Evolutionary conservation across 495 filamentous ascomycete species (phyloP).

Genomic region (Wilcoxina mikolae): DNA sequence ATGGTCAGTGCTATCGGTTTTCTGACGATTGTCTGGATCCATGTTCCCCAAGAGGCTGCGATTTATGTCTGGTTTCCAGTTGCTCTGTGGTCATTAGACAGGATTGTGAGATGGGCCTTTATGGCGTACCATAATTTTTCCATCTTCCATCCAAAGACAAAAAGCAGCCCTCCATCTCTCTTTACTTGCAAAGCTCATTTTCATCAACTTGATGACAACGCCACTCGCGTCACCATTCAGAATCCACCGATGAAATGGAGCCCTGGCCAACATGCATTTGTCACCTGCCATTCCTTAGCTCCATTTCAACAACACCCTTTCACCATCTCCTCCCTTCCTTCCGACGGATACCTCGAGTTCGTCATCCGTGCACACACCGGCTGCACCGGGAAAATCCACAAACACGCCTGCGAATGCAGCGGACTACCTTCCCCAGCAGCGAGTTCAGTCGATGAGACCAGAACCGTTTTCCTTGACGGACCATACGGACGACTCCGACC

Average conservation of each 20-base stretch:
- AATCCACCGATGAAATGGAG: slow-evolving; percentile 57
- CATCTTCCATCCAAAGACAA: slow-evolving; percentile 33
- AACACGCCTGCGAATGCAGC: slow-evolving; percentile 42
- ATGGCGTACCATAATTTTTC: slow-evolving; percentile 53
- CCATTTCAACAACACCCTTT: slow-evolving; percentile 68
- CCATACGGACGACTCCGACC: slow-evolving; percentile 43
- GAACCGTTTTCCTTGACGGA: slow-evolving; percentile 39
- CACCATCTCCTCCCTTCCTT: slow-evolving; percentile 53
- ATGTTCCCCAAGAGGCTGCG: slow-evolving; percentile 43
- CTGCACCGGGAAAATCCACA: slow-evolving; percentile 51
- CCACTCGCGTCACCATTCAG: slow-evolving; percentile 54
- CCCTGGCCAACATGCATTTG: slow-evolving; percentile 64
- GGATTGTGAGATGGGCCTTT: slow-evolving; percentile 38
- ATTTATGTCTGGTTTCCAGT: slow-evolving; percentile 62
- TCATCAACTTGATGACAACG: slow-evolving; percentile 43
- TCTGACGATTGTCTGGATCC: slow-evolving; percentile 49
- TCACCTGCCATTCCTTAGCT: slow-evolving; percentile 53
- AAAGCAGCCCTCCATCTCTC: background rate
- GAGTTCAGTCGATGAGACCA: slow-evolving; percentile 18
- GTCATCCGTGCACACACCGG: slow-evolving; percentile 57
- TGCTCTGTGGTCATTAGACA: slow-evolving; percentile 55
- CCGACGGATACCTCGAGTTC: slow-evolving; percentile 49
- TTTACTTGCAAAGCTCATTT: slow-evolving; percentile 41
- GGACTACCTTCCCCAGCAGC: slow-evolving; percentile 10
- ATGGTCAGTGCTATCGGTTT: slow-evolving; percentile 52